Percentiles rank a stretch among this genome's conserved stretches.
These are phyloP conservation scores for Parmelia sp. DNA, from an alignment of 495 filamentous ascomycete species.

Conservation along the genomic window DNA sequence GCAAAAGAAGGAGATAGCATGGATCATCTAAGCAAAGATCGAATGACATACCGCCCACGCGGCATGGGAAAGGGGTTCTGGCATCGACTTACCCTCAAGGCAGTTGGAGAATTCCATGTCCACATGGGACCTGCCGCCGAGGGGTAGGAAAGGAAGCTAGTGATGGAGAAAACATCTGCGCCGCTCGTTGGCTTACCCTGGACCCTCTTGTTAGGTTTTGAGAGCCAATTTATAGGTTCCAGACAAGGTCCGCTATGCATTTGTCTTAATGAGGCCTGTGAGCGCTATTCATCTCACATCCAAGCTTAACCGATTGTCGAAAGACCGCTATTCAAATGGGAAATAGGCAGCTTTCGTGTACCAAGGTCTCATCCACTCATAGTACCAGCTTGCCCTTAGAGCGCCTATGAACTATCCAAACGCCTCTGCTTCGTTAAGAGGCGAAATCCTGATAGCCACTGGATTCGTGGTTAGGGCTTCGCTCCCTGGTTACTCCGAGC, in stretches of 20 bases:
- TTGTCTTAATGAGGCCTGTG: background rate
- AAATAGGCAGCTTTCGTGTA: background rate
- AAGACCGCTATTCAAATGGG: background rate
- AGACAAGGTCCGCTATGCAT: background rate
- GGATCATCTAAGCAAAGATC: background rate
- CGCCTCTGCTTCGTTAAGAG: background rate
- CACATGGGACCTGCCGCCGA: background rate
- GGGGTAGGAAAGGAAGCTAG: background rate
- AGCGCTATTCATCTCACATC: background rate
- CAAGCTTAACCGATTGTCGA: background rate
- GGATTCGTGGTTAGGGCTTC: slow-evolving; percentile 5
- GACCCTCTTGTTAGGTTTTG: background rate
- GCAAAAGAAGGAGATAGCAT: slow-evolving; percentile 56
- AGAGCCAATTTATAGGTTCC: background rate
- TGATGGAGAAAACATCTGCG: background rate
- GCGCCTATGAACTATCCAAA: background rate
- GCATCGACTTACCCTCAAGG: background rate
- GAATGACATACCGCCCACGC: background rate
- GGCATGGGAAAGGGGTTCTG: background rate
- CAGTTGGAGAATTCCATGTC: background rate
- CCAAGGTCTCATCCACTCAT: background rate
- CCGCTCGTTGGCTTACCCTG: background rate
- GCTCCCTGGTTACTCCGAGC: slow-evolving; percentile 24
- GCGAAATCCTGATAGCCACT: background rate
- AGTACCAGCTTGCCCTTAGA: background rate